Base-by-base conservation (phyloP, 2,329 filamentous ascomycete genomes). In the Exophiala sideris region DNA sequence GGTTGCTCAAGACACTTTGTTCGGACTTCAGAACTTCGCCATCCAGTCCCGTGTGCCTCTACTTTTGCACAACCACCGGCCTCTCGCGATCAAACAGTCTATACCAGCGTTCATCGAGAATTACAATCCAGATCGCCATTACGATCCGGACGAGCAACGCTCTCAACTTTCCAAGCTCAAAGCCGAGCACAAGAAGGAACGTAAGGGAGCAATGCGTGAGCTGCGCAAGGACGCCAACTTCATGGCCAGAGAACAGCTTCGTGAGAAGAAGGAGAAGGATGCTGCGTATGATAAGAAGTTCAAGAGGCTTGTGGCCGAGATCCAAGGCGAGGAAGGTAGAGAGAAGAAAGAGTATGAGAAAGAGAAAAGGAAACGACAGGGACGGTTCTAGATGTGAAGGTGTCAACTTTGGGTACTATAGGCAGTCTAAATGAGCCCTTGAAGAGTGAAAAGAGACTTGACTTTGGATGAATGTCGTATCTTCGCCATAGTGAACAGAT, bases 211-310 rank as follows among this genome's bases (percentile, higher is more conserved):
- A 5, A 82, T 99, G 78, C 83, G 94, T 64, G 94, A 99, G 74
- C 77, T 99, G 65, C 83, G 94, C 68, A 97, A 96, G 79, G 95
- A 99, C 66, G 88, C 91, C 51, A 89, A 88, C 71, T 97, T 99
- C 68, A 84, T 97, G 76, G 90, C 91, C 33, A 81, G 92, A 63
- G 91, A 96, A 80, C 88, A 89, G 72, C 78, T 99, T 66, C 82
- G 84, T 65, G 80, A 95, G 77, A 97, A 97, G 85, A 96, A 91
- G 80, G 88, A 89, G 76, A 86, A 84, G 76, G 94, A 97, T 77
- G 84, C 83, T 54, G 91, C 89, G 62, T 97, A 99, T 78, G 92
- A 97, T 79, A 89, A 88, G 79, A 97, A 97, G 81, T 95, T 92
- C 78, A 89, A 87, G 79, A 83, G 87, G 62, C 78, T 99, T 57